Percentiles rank a stretch among this genome's conserved stretches.
Evolutionary conservation across 2,329 filamentous ascomycete genomes (phyloP).

Genomic region (Chrysoporthe cubensis): DNA sequence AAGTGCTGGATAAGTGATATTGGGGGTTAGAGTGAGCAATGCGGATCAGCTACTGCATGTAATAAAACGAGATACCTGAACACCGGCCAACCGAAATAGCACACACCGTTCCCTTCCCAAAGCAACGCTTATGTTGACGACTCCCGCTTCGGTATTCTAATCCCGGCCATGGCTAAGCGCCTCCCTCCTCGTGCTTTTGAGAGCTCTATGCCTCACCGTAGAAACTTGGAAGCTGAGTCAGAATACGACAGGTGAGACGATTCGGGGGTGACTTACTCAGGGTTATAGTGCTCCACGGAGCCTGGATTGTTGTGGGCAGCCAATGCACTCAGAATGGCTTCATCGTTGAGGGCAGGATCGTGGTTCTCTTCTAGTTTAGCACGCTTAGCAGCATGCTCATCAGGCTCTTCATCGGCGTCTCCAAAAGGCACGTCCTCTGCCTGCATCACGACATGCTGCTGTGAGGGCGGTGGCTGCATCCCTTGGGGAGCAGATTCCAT

Average conservation of each 20-base stretch:
- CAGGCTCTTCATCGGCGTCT: constrained; percentile 29
- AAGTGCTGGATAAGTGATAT: constrained; percentile 7
- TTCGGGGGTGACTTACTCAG: constrained; percentile 44
- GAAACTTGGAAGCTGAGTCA: constrained; percentile 17
- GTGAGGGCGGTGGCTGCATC: constrained; percentile 31
- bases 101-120: constrained; percentile 18
- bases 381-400: constrained; percentile 47
- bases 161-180: background rate
- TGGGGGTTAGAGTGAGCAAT: background rate
- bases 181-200: background rate
- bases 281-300: constrained; percentile 43
- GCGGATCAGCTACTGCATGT: background rate
- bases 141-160: background rate
- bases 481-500: constrained; percentile 30
- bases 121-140: constrained; percentile 11
- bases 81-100: constrained; percentile 15
- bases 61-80: constrained; percentile 15
- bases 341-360: constrained; percentile 48
- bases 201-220: constrained; percentile 24
- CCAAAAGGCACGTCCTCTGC: constrained; percentile 31
- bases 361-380: constrained; percentile 43
- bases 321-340: constrained; percentile 51
- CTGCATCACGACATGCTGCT: constrained; percentile 37
- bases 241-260: background rate
- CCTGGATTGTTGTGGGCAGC: constrained; percentile 47